A percentile compares a stretch with the other conserved stretches of the same genome.
Conservation (phyloP, 768 basidiomycete species). For the Clathrus columnatus region DNA sequence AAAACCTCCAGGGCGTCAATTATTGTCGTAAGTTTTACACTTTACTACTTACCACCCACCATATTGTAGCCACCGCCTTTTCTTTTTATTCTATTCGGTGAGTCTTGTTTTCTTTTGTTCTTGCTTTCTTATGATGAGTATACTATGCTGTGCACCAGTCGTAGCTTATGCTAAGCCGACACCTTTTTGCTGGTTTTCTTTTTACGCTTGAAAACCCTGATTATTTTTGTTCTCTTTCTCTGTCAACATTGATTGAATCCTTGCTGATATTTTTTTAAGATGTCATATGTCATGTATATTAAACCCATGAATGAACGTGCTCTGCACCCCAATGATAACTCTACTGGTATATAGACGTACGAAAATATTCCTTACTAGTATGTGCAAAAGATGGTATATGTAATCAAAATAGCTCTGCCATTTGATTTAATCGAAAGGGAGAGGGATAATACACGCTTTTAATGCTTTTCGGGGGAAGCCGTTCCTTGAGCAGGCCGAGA, state of each 20-base stretch:
- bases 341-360: neutral
- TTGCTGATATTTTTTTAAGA: neutral
- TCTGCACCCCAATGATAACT: neutral
- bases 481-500: conserved; percentile 16
- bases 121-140: conserved; percentile 1
- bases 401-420: neutral
- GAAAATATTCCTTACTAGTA: neutral
- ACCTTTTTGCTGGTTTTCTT: conserved; percentile 5
- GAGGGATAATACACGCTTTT: neutral
- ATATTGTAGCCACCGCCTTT: no score
- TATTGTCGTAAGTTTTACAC: no score
- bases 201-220: conserved; percentile 9
- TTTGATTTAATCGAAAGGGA: neutral
- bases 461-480: neutral
- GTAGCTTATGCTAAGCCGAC: conserved; percentile 8
- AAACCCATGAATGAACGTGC: neutral
- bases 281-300: neutral
- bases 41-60: no score
- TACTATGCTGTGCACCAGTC: conserved; percentile 10
- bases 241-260: neutral
- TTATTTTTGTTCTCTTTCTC: neutral
- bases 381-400: neutral
- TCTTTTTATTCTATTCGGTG: neutral
- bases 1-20: no score
- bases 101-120: neutral